A percentile compares a stretch with the other conserved stretches of the same genome.
Evolutionary conservation across 148 eudicot species (phyloP).

Genomic region (Rhododendron simsii): DNA sequence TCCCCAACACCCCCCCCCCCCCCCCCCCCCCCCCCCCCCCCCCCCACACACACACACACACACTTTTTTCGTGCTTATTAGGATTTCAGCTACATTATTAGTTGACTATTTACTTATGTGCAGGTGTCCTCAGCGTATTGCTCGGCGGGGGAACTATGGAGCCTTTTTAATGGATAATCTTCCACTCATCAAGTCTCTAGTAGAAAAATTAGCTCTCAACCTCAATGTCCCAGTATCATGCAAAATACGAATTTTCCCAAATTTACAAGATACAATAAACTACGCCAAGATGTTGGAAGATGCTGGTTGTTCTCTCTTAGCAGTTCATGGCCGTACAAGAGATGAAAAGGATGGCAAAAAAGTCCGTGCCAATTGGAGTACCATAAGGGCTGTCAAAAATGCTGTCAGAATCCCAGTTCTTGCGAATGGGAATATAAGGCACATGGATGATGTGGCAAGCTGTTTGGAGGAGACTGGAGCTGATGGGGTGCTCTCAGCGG

Average conservation of each 20-base stretch:
- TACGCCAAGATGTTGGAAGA: conserved; percentile 94
- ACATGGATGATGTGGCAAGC: conserved; percentile 69
- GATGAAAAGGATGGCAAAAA: conserved; percentile 92
- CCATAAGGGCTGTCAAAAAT: conserved; percentile 63
- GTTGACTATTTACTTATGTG: conserved; percentile 13
- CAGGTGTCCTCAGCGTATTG: conserved; percentile 98
- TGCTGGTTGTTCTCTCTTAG: conserved; percentile 92
- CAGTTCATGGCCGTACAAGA: conserved; percentile 94
- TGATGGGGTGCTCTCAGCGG: conserved; percentile 94
- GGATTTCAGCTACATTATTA: background rate
- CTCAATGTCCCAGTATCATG: conserved; percentile 89
- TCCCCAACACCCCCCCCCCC: background rate
- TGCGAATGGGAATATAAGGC: conserved; percentile 85
- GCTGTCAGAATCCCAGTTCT: conserved; percentile 81
- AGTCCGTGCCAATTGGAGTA: conserved; percentile 70
- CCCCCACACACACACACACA: too few species aligned
- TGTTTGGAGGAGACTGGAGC: conserved; percentile 75
- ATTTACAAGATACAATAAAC: conserved; percentile 61
- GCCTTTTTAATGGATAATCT: conserved; percentile 95
- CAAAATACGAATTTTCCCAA: conserved; percentile 87
- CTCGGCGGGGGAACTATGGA: conserved; percentile 88
- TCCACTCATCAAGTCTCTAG: conserved; percentile 75
- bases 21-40: too few species aligned
- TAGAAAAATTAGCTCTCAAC: conserved; percentile 68
- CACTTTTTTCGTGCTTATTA: background rate